These are phyloP conservation scores for Pleomassaria siparia DNA, from an alignment of 2,329 filamentous ascomycete genomes.

Conservation along the genomic window DNA sequence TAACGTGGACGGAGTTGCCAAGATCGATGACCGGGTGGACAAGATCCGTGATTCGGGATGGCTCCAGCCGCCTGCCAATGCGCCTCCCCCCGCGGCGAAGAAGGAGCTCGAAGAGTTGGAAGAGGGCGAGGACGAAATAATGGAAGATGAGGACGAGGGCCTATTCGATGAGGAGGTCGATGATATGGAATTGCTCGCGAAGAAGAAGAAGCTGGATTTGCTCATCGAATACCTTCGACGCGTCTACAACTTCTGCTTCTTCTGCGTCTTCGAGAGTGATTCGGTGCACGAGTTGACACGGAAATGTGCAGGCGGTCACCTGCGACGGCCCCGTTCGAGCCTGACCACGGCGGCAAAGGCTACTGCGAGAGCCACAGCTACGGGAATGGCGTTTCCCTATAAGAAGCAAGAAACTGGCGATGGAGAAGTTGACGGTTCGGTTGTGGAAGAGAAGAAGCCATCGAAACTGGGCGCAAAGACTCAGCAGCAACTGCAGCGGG, in stretches of 20 bases:
- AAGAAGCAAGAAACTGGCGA: constrained; percentile 74
- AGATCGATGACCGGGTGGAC: constrained; percentile 85
- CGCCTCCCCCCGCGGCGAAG: constrained; percentile 58
- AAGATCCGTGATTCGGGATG: constrained; percentile 74
- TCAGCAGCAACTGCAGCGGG: constrained; percentile 88
- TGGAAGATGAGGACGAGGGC: constrained; percentile 66
- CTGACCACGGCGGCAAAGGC: constrained; percentile 80
- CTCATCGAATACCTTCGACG: constrained; percentile 94
- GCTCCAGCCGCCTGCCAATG: constrained; percentile 66
- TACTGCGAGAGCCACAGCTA: constrained; percentile 81
- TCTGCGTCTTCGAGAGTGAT: constrained; percentile 98
- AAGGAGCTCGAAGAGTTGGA: constrained; percentile 66
- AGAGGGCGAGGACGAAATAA: constrained; percentile 68
- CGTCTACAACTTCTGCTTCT: constrained; percentile 99
- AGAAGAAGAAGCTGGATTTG: constrained; percentile 96
- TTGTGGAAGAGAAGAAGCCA: constrained; percentile 70
- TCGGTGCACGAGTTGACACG: constrained; percentile 93
- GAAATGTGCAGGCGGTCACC: constrained; percentile 96
- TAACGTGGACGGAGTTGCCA: constrained; percentile 66
- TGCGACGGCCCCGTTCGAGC: constrained; percentile 84
- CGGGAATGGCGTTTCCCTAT: constrained; percentile 78
- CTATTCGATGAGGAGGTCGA: constrained; percentile 77
- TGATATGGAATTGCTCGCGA: constrained; percentile 82
- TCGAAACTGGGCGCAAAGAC: constrained; percentile 71
- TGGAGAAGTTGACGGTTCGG: constrained; percentile 64